phyloP scores from a whole-genome alignment of 768 basidiomycete species.

The Chiua virens region DNA sequence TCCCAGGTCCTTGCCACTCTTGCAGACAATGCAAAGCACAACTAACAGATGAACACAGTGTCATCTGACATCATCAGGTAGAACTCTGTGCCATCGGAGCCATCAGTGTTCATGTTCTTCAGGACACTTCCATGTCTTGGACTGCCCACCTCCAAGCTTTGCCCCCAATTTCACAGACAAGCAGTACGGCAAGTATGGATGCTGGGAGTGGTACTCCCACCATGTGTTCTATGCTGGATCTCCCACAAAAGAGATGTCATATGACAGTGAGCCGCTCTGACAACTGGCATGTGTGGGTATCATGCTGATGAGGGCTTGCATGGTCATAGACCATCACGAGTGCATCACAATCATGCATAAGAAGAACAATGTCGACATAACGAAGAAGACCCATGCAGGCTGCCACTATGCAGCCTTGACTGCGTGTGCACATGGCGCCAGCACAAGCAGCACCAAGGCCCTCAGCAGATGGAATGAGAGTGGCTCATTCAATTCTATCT shows the following conservation, averaged over 20 bases:
- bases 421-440: constrained; percentile 31
- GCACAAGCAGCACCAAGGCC: constrained; percentile 26
- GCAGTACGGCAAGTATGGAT: constrained; percentile 26
- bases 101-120: constrained; percentile 32
- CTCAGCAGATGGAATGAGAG: constrained; percentile 33
- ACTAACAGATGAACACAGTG: too few species aligned
- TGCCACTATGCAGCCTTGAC: constrained; percentile 29
- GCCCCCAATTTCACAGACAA: constrained; percentile 26
- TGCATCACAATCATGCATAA: constrained; percentile 24
- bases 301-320: background rate
- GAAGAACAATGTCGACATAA: constrained; percentile 23
- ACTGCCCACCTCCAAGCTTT: constrained; percentile 19
- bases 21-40: too few species aligned
- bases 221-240: constrained; percentile 22
- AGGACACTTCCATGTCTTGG: constrained; percentile 31
- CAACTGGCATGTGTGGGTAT: too few species aligned
- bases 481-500: constrained; percentile 27
- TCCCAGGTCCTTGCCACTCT: too few species aligned
- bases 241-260: constrained; percentile 23
- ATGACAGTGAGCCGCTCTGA: constrained; percentile 26
- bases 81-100: too few species aligned
- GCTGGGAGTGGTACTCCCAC: constrained; percentile 30
- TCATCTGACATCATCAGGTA: too few species aligned
- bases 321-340: constrained; percentile 27
- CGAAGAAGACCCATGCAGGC: constrained; percentile 33